phyloP scores from a whole-genome alignment of 305 asterid species.

The Solanum chacoense region DNA sequence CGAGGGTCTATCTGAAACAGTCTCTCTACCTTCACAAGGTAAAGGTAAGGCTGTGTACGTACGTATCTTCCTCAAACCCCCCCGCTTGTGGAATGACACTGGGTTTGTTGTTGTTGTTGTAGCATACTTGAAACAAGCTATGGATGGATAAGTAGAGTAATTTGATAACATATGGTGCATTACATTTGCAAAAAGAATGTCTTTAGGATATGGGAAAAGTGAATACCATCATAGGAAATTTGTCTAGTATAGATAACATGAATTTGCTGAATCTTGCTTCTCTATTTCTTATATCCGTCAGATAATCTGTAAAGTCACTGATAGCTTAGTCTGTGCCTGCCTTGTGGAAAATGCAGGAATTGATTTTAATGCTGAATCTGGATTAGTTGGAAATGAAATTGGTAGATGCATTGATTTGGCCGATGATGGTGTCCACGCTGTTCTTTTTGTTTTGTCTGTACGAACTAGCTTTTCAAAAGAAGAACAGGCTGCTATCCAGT shows the following conservation, averaged over 20 bases:
- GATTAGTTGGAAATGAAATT: slow-evolving; percentile 41
- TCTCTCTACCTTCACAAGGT: background rate
- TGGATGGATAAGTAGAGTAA: background rate
- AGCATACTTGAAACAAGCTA: background rate
- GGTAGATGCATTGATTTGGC: slow-evolving; percentile 57
- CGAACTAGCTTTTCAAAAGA: slow-evolving; percentile 43
- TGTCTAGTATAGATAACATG: background rate
- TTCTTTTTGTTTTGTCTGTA: slow-evolving; percentile 52
- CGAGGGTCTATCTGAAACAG: background rate
- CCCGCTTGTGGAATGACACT: background rate
- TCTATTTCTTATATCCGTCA: background rate
- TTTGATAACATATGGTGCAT: background rate
- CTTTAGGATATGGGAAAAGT: background rate
- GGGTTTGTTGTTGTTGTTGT: background rate
- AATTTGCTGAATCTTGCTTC: background rate
- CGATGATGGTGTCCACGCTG: slow-evolving; percentile 67
- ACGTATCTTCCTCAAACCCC: too few relatives aligned
- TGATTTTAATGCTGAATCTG: slow-evolving; percentile 37
- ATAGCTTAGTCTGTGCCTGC: background rate
- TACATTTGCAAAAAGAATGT: background rate
- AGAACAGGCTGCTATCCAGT: slow-evolving; percentile 42
- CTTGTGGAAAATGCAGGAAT: slow-evolving; percentile 28
- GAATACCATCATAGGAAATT: background rate
- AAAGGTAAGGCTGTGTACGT: background rate
- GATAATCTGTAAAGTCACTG: background rate